Base-by-base conservation (phyloP, 371 early-diverging fungal species). In the Rhizopus arrhizus region DNA sequence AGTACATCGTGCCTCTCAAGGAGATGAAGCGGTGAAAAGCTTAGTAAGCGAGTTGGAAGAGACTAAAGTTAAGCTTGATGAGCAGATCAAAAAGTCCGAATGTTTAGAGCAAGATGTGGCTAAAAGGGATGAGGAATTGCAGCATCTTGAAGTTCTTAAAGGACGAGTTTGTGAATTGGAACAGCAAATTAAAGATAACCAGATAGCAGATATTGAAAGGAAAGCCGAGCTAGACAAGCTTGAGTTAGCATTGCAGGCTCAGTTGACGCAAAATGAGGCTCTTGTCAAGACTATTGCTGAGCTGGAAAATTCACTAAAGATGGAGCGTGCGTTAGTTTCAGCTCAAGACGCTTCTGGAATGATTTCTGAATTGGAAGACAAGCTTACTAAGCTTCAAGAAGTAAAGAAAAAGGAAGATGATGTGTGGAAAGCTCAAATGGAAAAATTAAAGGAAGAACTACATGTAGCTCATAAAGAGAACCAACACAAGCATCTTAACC, bases 261-360 rank as follows among this genome's bases (percentile, higher is more conserved):
- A 59, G n/a, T 35, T 59, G 3, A 34, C 16, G 0, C 64, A 69
- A 35, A 53, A 53, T 13, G 56, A 62, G 11, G 53, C 38, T 1
- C 40, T 74, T 8, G 59, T 61, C 16, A 42, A 52, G 3, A 67
- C 53, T 4, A 41, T 74, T 31, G 55, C 47, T 13, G 66, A 68
- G 41, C 16, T 68, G 34, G 62, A 63, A 46, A 41, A 15, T 3
- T 48, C 55, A 1, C 56, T 72, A 9, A 61, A 66, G 35, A 58
- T 56, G 5, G 67, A 76, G 15, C 70, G 70, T n/a, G 46, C 58
- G 2, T 45, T 70, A 16, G 56, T 46, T 0, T 63, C 68, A 3
- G 29, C 56, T 9, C 50, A 68, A 11, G 72, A 75, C 33, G 51
- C 63, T 0, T 62, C 70, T 1, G 73, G 70, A 5, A 63, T 72